phyloP scores from a whole-genome alignment of 192 early-diverging fungal species.

The Podila minutissima region DNA sequence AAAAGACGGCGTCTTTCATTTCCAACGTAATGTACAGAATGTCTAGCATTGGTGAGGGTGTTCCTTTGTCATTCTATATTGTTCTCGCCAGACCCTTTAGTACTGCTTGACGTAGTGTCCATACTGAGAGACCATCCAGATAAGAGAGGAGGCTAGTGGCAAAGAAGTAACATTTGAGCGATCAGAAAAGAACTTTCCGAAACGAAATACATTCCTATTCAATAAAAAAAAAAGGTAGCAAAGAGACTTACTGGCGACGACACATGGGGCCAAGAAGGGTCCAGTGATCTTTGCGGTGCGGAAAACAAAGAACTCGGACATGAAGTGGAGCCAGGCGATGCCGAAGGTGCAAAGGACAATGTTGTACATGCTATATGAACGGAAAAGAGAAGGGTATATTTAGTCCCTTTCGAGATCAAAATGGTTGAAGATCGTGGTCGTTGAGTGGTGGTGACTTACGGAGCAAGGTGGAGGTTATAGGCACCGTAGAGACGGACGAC shows the following conservation, averaged over 20 bases:
- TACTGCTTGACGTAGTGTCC: slow-evolving; percentile 47
- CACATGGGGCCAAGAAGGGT: slow-evolving; percentile 71
- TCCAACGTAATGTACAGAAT: neutral
- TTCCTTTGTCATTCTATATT: neutral
- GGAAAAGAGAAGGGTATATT: neutral
- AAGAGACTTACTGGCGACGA: slow-evolving; percentile 66
- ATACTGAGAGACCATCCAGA: slow-evolving; percentile 54
- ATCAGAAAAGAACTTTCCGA: neutral
- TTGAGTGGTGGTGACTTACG: slow-evolving; percentile 54
- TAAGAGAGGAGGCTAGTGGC: slow-evolving; percentile 36
- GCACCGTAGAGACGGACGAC: slow-evolving; percentile 88
- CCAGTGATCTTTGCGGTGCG: slow-evolving; percentile 67
- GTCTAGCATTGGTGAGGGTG: neutral
- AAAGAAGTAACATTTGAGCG: neutral
- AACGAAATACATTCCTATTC: neutral
- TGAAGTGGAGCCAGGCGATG: slow-evolving; percentile 76
- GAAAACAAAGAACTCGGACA: slow-evolving; percentile 74
- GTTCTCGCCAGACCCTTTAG: neutral
- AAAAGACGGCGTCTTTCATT: neutral
- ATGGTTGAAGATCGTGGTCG: neutral
- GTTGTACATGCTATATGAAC: slow-evolving; percentile 61
- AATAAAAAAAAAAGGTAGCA: neutral
- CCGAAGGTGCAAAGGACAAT: slow-evolving; percentile 73
- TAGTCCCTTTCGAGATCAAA: neutral
- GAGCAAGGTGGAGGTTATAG: slow-evolving; percentile 79